phyloP scores from a whole-genome alignment of 352 stramenopile species.

The Phytopythium delawarense region DNA sequence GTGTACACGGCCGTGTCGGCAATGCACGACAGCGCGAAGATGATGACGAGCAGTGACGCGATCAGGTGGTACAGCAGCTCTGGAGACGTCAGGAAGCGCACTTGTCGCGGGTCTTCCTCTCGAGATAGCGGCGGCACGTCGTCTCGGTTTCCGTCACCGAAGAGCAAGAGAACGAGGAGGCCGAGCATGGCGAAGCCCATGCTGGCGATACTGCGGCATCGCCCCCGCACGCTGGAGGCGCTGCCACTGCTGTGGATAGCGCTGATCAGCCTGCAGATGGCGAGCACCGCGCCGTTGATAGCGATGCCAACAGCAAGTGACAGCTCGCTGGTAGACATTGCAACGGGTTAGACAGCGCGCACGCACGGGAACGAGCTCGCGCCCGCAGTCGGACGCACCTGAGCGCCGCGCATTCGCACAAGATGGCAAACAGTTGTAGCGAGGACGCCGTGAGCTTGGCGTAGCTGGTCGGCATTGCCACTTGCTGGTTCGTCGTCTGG shows the following conservation, averaged over 20 bases:
- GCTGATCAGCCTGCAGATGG: conserved; percentile 11
- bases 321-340: conserved; percentile 5
- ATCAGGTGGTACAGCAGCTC: conserved; percentile 11
- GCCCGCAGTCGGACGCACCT: not conserved
- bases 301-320: conserved; percentile 13
- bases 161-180: conserved; percentile 1
- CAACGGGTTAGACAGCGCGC: not conserved
- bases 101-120: not conserved
- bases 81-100: conserved; percentile 9
- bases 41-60: conserved; percentile 13
- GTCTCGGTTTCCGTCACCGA: not conserved
- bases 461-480: conserved; percentile 1
- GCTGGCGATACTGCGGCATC: conserved; percentile 2
- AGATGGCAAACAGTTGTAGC: conserved; percentile 4
- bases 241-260: conserved; percentile 11
- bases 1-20: conserved; percentile 7
- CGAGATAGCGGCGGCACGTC: not conserved
- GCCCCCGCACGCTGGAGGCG: conserved; percentile 1
- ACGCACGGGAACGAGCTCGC: not conserved
- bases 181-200: conserved; percentile 3
- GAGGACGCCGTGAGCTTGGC: conserved; percentile 5
- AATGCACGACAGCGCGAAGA: conserved; percentile 18
- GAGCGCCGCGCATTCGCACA: conserved; percentile 5
- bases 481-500: conserved; percentile 2
- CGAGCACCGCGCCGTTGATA: conserved; percentile 13